phyloP scores from a whole-genome alignment of 176 grass and related monocot species.

The Eremochloa ophiuroides region DNA sequence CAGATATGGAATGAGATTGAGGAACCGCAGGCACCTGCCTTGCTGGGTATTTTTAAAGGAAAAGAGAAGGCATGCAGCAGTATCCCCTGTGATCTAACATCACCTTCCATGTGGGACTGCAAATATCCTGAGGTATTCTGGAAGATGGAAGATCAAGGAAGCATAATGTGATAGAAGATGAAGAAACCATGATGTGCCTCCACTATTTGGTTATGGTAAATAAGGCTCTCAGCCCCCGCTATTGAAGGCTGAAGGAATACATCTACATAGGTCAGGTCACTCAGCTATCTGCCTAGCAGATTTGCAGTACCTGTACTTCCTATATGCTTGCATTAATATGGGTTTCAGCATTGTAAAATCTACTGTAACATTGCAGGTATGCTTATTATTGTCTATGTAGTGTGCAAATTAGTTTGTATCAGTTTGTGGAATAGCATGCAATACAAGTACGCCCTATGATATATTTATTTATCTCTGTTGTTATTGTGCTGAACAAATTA shows the following conservation, averaged over 20 bases:
- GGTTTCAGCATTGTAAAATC: constrained; percentile 12
- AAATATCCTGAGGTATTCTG: constrained; percentile 45
- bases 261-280: constrained; percentile 24
- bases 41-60: constrained; percentile 9
- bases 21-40: constrained; percentile 21
- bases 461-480: neutral
- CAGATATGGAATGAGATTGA: constrained; percentile 83
- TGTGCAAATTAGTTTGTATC: constrained; percentile 30
- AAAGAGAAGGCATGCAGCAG: constrained; percentile 18
- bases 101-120: constrained; percentile 23
- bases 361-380: constrained; percentile 21
- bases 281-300: constrained; percentile 20
- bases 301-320: neutral
- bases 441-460: neutral
- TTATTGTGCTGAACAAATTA: neutral
- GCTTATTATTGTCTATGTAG: constrained; percentile 24
- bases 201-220: constrained; percentile 31
- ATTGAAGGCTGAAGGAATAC: constrained; percentile 30
- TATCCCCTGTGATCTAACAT: constrained; percentile 29
- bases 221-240: constrained; percentile 22
- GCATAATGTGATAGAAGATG: constrained; percentile 46
- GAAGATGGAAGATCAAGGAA: constrained; percentile 49
- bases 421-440: constrained; percentile 6
- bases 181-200: constrained; percentile 41
- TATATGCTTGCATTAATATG: constrained; percentile 33